phyloP scores from a whole-genome alignment of 805 yeast species.

The Komagataella mondaviorum region DNA sequence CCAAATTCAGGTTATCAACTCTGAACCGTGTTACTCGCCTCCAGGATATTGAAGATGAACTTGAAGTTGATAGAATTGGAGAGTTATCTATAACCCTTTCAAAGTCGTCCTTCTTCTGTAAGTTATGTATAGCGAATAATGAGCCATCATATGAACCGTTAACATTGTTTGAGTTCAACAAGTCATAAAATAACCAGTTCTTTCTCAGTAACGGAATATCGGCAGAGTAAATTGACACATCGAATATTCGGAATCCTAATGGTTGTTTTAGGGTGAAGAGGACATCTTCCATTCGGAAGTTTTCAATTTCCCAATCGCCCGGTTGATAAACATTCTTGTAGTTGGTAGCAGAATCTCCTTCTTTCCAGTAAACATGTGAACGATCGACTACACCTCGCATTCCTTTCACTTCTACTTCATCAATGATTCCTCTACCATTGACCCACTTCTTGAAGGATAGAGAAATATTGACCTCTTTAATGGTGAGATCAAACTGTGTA shows the following conservation, averaged over 20 bases:
- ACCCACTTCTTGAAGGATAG: constrained; percentile 79
- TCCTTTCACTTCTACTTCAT: constrained; percentile 71
- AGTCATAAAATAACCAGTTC: constrained; percentile 88
- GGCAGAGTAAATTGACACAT: constrained; percentile 78
- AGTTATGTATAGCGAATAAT: constrained; percentile 78
- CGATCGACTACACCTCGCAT: constrained; percentile 89
- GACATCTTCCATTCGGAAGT: constrained; percentile 73
- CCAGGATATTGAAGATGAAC: constrained; percentile 19
- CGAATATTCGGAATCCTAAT: constrained; percentile 64
- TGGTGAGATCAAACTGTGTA: constrained; percentile 87
- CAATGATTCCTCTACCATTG: constrained; percentile 77
- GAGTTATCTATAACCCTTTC: constrained; percentile 6
- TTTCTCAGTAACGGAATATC: constrained; percentile 70
- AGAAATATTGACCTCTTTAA: constrained; percentile 73
- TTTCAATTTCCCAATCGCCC: constrained; percentile 89
- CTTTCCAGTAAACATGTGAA: constrained; percentile 73
- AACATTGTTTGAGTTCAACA: constrained; percentile 69
- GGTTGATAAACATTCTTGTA: constrained; percentile 57
- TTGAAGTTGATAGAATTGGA: neutral
- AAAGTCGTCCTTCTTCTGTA: constrained; percentile 45
- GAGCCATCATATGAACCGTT: constrained; percentile 92
- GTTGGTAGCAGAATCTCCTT: constrained; percentile 70
- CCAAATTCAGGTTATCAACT: constrained; percentile 74
- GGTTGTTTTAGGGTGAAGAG: constrained; percentile 78
- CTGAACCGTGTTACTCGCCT: constrained; percentile 62